Conservation (phyloP, 306 rosid species). For the Gastrolobium villosum region DNA sequence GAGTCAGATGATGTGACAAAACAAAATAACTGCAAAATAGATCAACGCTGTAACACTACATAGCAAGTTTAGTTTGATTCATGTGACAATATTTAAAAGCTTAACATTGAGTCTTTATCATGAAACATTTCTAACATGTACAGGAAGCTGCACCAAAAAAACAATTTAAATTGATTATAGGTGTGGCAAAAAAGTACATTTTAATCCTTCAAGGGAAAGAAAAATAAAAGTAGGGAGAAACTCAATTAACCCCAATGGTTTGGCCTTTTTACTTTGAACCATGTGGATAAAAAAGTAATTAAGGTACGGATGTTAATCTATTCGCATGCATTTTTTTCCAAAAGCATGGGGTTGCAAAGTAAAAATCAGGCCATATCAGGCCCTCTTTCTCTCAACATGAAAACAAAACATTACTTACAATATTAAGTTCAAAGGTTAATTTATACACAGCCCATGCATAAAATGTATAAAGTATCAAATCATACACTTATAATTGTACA, state of each 20-base stretch:
- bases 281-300: neutral
- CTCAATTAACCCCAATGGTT: neutral
- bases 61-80: neutral
- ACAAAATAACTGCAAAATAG: constrained; percentile 19
- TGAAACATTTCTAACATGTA: neutral
- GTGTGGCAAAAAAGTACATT: neutral
- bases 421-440: neutral
- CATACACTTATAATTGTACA: neutral
- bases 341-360: neutral
- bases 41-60: neutral
- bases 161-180: neutral
- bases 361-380: neutral
- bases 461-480: neutral
- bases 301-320: neutral
- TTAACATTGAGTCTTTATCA: neutral
- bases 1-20: constrained; percentile 34
- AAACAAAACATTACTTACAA: neutral
- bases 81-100: neutral
- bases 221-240: constrained; percentile 25
- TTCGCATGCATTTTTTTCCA: neutral
- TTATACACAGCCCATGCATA: neutral
- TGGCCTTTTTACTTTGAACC: constrained; percentile 12
- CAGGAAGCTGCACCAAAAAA: neutral
- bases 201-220: constrained; percentile 8
- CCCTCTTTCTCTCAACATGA: constrained; percentile 25